Evolutionary conservation across 2,329 filamentous ascomycete species (phyloP), one percentile per base, ranked within the genome.

Genomic region (Fusarium tuaranense): DNA sequence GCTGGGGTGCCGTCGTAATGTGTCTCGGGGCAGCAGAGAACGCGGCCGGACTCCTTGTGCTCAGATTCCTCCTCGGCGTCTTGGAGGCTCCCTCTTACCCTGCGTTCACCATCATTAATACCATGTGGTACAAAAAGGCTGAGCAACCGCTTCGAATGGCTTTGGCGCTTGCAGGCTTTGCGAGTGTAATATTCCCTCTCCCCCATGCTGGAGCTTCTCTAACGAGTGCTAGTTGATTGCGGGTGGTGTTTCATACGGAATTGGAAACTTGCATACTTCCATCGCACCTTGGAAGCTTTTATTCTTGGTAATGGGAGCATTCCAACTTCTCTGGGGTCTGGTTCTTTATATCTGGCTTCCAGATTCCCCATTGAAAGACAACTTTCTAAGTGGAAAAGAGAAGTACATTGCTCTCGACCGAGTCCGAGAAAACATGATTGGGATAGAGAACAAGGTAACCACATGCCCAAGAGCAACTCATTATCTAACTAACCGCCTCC

Each of bases 1-100:
- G 41, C 9, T 83, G 81, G 81, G 81, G 80, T 0, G 39, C 70
- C 6, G 80, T 85, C 25, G 76, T 86, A 39, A 84, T 84, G 79
- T 80, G 81, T 22, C 84, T 84, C 12, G 85, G 85, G 0, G 81
- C 82, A 2, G 82, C 79, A 30, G 74, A 77, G 10, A 82, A 81
- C 64, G 86, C 64, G 20, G 68, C 64, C 0, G 73, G 69, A 4
- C 64, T 81, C 39, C 69, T 80, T 39, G 68, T 69, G 4, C 69
- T 77, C 18, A 73, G 79, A 9, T 79, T 80, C 39, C 70, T 78
- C 55, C 63, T 80, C n/a, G 79, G 79, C 0, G 63, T 75, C 10
- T 51, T 69, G 12, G 79, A 80, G 44, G 76, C 78, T 8, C 46
- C 51, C 4, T 39, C 63, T 16, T 46, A 65, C 4, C 70, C 70